Conservation (phyloP, 257 asterid species). For the Penstemon eatonii region DNA sequence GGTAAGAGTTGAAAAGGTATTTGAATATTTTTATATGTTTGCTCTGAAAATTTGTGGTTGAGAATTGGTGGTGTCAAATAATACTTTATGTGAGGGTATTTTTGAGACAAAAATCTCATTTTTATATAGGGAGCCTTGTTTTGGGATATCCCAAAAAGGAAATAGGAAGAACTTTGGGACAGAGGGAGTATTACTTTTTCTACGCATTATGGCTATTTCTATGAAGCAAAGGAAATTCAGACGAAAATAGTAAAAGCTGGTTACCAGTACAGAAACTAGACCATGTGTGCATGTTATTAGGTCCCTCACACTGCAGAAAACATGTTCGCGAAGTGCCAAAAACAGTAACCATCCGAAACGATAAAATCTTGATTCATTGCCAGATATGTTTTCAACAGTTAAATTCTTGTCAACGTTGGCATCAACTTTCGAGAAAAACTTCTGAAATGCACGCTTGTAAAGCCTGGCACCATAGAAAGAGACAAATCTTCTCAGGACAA, state of each 20-base stretch:
- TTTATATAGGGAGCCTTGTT: too few species aligned
- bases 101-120: too few species aligned
- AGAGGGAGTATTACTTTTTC: too few species aligned
- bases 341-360: slow-evolving; percentile 97
- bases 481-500: slow-evolving; percentile 12
- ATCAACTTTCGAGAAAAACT: slow-evolving; percentile 57
- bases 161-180: too few species aligned
- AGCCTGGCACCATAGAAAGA: slow-evolving; percentile 51
- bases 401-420: slow-evolving; percentile 46
- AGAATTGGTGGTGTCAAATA: too few species aligned
- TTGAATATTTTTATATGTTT: too few species aligned
- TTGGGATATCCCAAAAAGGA: too few species aligned
- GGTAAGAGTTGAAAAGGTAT: too few species aligned
- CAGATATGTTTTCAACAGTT: slow-evolving; percentile 33
- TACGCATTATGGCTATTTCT: slow-evolving; percentile 13
- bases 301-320: slow-evolving; percentile 70
- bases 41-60: too few species aligned
- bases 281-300: slow-evolving; percentile 89
- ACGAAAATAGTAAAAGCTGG: slow-evolving; percentile 40
- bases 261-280: slow-evolving; percentile 78
- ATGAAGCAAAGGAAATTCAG: slow-evolving; percentile 6
- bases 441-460: slow-evolving; percentile 72
- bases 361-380: slow-evolving; percentile 51
- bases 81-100: too few species aligned
- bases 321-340: slow-evolving; percentile 78